Evolutionary conservation across 1,284 basidiomycete species (phyloP).

Genomic region (Bjerkandera adusta): DNA sequence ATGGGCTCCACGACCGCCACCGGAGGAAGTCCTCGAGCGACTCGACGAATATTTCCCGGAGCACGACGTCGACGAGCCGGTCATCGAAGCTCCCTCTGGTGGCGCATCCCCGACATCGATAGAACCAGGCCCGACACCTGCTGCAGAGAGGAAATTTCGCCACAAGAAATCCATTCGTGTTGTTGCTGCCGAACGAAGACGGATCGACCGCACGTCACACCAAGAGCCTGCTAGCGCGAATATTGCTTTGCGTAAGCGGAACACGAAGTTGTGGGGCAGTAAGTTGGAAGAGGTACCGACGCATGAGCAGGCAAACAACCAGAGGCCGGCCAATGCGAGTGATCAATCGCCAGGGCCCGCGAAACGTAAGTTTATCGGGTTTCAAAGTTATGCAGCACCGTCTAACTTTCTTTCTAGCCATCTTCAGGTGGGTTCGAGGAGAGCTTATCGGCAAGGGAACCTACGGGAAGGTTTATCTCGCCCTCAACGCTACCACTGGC

Average conservation of each 20-base stretch:
- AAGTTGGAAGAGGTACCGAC: conserved; percentile 92
- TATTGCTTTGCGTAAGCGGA: conserved; percentile 71
- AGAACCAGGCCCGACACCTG: conserved; percentile 47
- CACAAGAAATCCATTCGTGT: conserved; percentile 90
- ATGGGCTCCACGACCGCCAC: conserved; percentile 88
- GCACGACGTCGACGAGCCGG: conserved; percentile 94
- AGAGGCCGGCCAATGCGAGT: conserved; percentile 41
- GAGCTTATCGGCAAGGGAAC: conserved; percentile 97
- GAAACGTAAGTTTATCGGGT: conserved; percentile 47
- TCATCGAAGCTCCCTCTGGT: conserved; percentile 83
- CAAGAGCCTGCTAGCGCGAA: conserved; percentile 45
- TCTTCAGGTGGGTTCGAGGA: conserved; percentile 98
- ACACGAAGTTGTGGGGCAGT: conserved; percentile 96
- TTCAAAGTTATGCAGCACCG: conserved; percentile 6
- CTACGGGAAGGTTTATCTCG: conserved; percentile 95
- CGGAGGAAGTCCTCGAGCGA: conserved; percentile 93
- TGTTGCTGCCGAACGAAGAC: conserved; percentile 82
- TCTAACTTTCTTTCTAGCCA: conserved; percentile 46
- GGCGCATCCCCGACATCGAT: conserved; percentile 74
- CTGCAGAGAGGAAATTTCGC: conserved; percentile 38
- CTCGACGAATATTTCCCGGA: conserved; percentile 96
- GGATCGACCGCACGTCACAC: conserved; percentile 59
- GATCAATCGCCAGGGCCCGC: conserved; percentile 55
- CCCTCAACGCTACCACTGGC: conserved; percentile 95
- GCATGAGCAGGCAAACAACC: conserved; percentile 40